Evolutionary conservation across 768 basidiomycete genomes (phyloP), one percentile per base, ranked within the genome.

Genomic region (Tephrocybe sp.): DNA sequence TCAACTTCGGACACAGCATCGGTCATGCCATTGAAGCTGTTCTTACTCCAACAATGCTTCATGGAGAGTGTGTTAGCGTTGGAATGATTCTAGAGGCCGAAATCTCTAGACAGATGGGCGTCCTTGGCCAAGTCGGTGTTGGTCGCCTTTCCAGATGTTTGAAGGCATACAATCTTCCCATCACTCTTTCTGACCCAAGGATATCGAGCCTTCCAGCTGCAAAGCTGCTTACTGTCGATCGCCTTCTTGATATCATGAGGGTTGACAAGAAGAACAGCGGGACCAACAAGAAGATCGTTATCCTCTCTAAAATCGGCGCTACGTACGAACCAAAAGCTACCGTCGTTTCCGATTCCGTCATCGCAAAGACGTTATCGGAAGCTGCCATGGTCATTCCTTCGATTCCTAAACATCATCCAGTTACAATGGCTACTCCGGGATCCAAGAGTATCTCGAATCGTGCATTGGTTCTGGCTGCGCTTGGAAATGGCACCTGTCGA

Each of bases 211-310:
- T 93, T 1, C 87, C 91, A 1, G 75, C 83, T 2, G 80, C 90
- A 4, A 79, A 83, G 54, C 73, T 76, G 42, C 80, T 98, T 50
- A 85, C 85, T 13, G 85, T 95, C 48, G 83, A 89, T 44, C 79
- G 82, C 13, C 75, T 99, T 10, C 78, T 98, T 35, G 92, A 97
- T 65, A 87, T 96, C 63, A 98, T 98, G 96, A 82, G 77, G 52
- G 81, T 96, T 54, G 95, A 99, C 78, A 99, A 99, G 77, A 98
- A 99, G 78, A 98, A 98, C 66, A 86, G 86, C 52, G 95, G 96
- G 0, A 69, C 79, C 2, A 85, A 84, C 64, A 99, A 98, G 76
- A 98, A 96, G 72, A 80, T 98, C 53, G 97, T 98, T 47, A 77
- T 99, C 39, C 78, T 98, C 35, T 87, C 87, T 39, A 79, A 84